A percentile compares a stretch with the other conserved stretches of the same genome.
These are phyloP conservation scores for Aureobasidium sp. DNA, from an alignment of 2,329 filamentous ascomycete species.

Conservation along the genomic window DNA sequence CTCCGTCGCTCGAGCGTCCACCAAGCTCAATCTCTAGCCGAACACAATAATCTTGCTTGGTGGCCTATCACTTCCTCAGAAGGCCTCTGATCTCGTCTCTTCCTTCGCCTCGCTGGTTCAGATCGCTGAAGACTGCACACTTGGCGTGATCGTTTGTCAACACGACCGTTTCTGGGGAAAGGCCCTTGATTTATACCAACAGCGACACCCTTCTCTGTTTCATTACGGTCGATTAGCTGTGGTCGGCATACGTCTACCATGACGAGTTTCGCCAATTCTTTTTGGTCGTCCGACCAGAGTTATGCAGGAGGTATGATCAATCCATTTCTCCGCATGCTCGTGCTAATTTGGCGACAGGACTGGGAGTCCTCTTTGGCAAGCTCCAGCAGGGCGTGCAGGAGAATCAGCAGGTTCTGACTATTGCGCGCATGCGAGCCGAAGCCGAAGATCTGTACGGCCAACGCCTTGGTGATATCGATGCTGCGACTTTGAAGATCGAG, in stretches of 20 bases:
- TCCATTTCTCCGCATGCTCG: background rate
- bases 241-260: conserved; percentile 40
- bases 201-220: background rate
- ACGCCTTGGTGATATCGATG: conserved; percentile 72
- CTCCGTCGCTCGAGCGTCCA: conserved; percentile 6
- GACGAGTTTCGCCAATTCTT: conserved; percentile 89
- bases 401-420: conserved; percentile 86
- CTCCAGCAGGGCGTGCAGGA: conserved; percentile 93
- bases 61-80: background rate
- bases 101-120: background rate
- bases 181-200: background rate
- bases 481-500: conserved; percentile 70
- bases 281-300: conserved; percentile 78
- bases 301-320: conserved; percentile 73
- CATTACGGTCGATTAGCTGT: background rate
- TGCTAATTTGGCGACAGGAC: conserved; percentile 39
- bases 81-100: background rate
- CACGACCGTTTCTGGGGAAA: conserved; percentile 10
- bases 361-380: conserved; percentile 92
- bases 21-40: conserved; percentile 6
- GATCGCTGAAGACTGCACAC: background rate
- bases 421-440: conserved; percentile 90
- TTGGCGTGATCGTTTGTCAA: background rate
- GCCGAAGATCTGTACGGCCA: conserved; percentile 86
- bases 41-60: background rate